A percentile compares a stretch with the other conserved stretches of the same genome.
These are phyloP conservation scores for Kuraishia capsulata DNA, from an alignment of 805 yeast genomes.

Conservation along the genomic window DNA sequence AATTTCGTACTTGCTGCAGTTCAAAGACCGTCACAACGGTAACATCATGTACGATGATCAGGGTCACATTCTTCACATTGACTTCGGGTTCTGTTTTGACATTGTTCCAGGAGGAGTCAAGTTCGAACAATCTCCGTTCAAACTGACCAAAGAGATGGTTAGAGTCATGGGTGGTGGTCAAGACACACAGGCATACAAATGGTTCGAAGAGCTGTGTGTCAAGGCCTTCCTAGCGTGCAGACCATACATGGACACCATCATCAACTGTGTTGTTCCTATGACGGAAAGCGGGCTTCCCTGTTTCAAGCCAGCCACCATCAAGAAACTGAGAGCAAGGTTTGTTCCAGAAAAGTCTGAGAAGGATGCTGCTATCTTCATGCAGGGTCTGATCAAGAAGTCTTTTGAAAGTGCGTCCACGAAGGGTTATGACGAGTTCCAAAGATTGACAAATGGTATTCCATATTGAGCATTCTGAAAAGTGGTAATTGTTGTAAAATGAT, in stretches of 20 bases:
- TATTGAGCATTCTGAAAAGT: conserved; percentile 31
- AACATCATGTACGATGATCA: conserved; percentile 92
- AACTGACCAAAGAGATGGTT: conserved; percentile 93
- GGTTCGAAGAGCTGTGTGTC: conserved; percentile 94
- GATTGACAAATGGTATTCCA: conserved; percentile 95
- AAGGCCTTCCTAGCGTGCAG: conserved; percentile 86
- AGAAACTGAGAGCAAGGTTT: conserved; percentile 68
- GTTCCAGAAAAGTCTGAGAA: conserved; percentile 72
- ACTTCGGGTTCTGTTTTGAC: conserved; percentile 97
- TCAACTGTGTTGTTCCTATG: conserved; percentile 87
- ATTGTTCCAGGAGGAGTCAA: conserved; percentile 98
- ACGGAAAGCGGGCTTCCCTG: conserved; percentile 93
- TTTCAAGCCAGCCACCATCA: conserved; percentile 82
- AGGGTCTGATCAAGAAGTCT: conserved; percentile 66
- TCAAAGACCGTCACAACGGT: conserved; percentile 97
- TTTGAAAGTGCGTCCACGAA: conserved; percentile 84
- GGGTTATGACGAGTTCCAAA: conserved; percentile 96
- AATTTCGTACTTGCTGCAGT: conserved; percentile 81
- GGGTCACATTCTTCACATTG: conserved; percentile 93
- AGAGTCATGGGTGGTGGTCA: conserved; percentile 89
- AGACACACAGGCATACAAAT: conserved; percentile 75
- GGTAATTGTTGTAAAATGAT: background rate
- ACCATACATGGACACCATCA: conserved; percentile 78
- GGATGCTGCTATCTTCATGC: conserved; percentile 76
- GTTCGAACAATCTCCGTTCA: conserved; percentile 97